Base-by-base conservation (phyloP, 2,329 filamentous ascomycete genomes). In the Aspergillus latus region DNA sequence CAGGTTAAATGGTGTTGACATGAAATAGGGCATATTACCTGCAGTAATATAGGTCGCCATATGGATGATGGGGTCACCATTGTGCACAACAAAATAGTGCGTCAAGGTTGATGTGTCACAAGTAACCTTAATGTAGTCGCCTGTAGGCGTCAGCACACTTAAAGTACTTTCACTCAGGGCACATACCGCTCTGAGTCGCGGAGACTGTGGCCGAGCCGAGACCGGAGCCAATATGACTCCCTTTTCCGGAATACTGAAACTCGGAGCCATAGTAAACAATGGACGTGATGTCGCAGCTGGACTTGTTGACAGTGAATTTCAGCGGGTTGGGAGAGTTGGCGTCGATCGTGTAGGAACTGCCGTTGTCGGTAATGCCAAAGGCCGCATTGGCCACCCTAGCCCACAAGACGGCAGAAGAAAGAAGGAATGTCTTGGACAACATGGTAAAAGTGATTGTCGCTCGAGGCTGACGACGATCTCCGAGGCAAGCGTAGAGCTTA, bases 211-310 rank as follows among this genome's bases (percentile, higher is more conserved):
- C 81, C 2, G 78, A 76, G n/a, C 83, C 84, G 1, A 86, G 76
- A 8, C 84, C 84, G 13, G 83, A 85, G 28, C 75, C 74, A 56
- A 87, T 82, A 54, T 86, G 84, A n/a, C 80, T 81, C 26, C 76
- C 77, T 45, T 77, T 77, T 46, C 70, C 68, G 5, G 71, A 59
- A 62, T 83, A 82, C 68, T 88, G 85, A 6, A 85, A 77, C 66
- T 88, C 82, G 43, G 78, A 76, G 57, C 82, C 81, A 26, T 82
- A 80, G 66, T 80, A 87, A 52, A 80, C 78, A 68, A 88, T 82
- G 0, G 84, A 87, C 11, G 79, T 86, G 68, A 88, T 84, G 62
- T 87, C 85, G 62, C 85, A 87, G 66, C 74, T 86, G 13, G 74
- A 75, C 46, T 78, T 74, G 61, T 73, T 79, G 49, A 85, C 77